Base-by-base conservation (phyloP, 2,329 filamentous ascomycete species). In the Cordyceps fumosorosea region DNA sequence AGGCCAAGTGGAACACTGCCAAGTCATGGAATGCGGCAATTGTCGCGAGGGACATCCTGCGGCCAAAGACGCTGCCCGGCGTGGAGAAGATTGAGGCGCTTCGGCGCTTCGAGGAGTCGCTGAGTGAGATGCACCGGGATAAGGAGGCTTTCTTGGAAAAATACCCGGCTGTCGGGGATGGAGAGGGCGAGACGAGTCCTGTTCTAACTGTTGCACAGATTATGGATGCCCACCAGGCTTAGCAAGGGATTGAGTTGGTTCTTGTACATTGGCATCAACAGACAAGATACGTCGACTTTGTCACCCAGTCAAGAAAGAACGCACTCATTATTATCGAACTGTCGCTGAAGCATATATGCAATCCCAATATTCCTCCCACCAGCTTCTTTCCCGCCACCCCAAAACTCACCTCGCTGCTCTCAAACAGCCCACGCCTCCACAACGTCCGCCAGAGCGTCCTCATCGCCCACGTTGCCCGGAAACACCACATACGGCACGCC, bases 401-500 rank as follows among this genome's bases (percentile, higher is more conserved):
- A 44, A 40, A 14, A 34, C 8, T 14, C 37, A 22, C 5, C n/a
- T 26, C 6, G 20, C 26, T 29, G 24, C 5, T 40, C 5, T 40
- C 34, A 56, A 24, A 44, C n/a, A 2, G 62, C 56, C 68, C 67
- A 70, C 5, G 61, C 58, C 37, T 62, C 60, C 12, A 82, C 80
- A 20, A 83, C 64, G 5, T 81, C 76, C 54, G 72, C 75, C 42
- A 83, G 67, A 1, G 80, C 80, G 44, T 75, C 70, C 22, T 79
- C 75, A n/a, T 72, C 74, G 1, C 82, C 83, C 2, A 85, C 82
- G 69, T 85, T 85, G 0, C 82, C 83, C 0, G 82, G 83, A 58
- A 85, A 85, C 0, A 85, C 82, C 2, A 85, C 78, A 67, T 82
- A 85, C 1, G 81, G 81, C 16, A 85, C 72, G 4, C 78, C 79